Evolutionary conservation across 2,329 filamentous ascomycete genomes (phyloP), one percentile per base, ranked within the genome.

Genomic region (Apiospora rasikravindrae): DNA sequence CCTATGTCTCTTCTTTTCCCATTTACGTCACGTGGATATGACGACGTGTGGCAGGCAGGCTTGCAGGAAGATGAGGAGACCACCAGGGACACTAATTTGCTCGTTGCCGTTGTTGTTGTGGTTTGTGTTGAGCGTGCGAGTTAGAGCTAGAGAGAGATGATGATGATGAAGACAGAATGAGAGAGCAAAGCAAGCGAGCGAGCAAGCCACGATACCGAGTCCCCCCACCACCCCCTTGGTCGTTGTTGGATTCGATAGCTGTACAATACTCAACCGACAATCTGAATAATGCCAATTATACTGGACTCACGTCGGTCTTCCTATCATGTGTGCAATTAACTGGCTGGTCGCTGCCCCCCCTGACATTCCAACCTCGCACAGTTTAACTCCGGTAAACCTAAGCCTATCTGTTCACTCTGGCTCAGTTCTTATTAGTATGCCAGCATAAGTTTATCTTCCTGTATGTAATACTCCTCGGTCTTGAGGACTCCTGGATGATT

Each of bases 21-120:
- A 40, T 69, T 69, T 57, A 69, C 68, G n/a, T 47, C 45, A 44
- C 44, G 68, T 42, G 47, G 47, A 57, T 57, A 57, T 57, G 33
- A 69, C 44, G 33, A 57, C 26, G 67, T 29, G 24, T 44, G 26
- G 57, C 33, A 49, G 44, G 44, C 44, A 49, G n/a, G 67, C 26
- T 49, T 29, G 67, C 26, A 24, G 29, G 67, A 49, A 13, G 44
- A 49, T 37, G 44, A 49, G 67, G 44, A 49, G 67, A 69, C 22
- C 44, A 37, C 44, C 37, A 44, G 47, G 24, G 26, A 49, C 33
- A 7, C 8, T 69, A 14, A 16, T 69, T n/a, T 40, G 16, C 29
- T 64, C 22, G 33, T 40, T 64, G 40, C 22, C 33, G 57, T 40
- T 33, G 19, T 40, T 64, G 33, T 64, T 64, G 33, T 64, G 22